Conservation (phyloP, 208 protist species). For the Acanthamoeba castellanii region DNA sequence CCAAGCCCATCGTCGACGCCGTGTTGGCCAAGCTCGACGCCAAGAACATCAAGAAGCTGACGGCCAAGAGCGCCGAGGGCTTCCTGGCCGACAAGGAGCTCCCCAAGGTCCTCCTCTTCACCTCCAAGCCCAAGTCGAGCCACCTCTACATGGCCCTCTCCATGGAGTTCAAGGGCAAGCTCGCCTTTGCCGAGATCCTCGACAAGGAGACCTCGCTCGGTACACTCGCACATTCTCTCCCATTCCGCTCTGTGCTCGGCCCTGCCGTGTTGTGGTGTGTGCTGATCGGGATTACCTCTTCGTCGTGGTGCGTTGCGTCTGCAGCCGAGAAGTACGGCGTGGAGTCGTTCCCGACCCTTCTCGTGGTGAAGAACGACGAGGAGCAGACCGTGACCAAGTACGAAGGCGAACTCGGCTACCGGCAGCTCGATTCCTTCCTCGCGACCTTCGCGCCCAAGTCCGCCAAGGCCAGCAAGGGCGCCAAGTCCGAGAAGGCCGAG, state of each 20-base stretch:
- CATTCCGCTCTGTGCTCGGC: not conserved
- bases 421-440: not conserved
- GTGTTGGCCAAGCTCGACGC: constrained; percentile 29
- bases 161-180: constrained; percentile 56
- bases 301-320: not conserved
- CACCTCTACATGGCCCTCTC: constrained; percentile 33
- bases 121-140: constrained; percentile 12
- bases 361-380: constrained; percentile 55
- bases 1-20: not conserved
- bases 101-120: constrained; percentile 60
- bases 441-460: not conserved
- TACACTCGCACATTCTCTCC: not conserved
- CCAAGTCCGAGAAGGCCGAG: constrained; percentile 9
- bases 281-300: not conserved
- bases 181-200: constrained; percentile 36
- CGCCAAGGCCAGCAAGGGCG: not conserved
- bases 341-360: constrained; percentile 5
- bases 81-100: constrained; percentile 25
- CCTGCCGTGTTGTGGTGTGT: too few relatives aligned
- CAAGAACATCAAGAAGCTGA: constrained; percentile 62
- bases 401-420: constrained; percentile 24
- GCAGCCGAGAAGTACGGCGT: constrained; percentile 31
- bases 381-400: constrained; percentile 28
- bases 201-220: constrained; percentile 29
- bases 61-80: not conserved